A percentile compares a stretch with the other conserved stretches of the same genome.
These are phyloP conservation scores for Pyrenula massariospora DNA, from an alignment of 495 filamentous ascomycete species.

Conservation along the genomic window DNA sequence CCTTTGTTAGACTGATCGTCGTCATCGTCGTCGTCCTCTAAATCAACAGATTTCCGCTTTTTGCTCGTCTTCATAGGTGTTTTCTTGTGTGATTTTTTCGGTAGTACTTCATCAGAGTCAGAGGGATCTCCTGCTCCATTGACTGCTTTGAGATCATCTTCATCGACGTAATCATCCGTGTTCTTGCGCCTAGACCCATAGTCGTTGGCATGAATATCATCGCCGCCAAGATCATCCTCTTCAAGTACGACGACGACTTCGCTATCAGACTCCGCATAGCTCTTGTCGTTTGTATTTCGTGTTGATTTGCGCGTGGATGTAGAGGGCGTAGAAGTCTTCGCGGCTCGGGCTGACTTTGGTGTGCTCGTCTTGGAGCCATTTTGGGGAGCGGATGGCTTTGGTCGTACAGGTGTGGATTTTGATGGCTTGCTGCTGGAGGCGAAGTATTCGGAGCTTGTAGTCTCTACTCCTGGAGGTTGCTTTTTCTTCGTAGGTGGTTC, in stretches of 20 bases:
- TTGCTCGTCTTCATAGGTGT: constrained; percentile 18
- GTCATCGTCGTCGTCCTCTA: constrained; percentile 31
- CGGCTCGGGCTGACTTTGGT: constrained; percentile 15
- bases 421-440: constrained; percentile 43
- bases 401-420: constrained; percentile 22
- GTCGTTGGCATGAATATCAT: constrained; percentile 63
- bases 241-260: constrained; percentile 29
- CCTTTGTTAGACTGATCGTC: constrained; percentile 27
- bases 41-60: constrained; percentile 43
- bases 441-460: constrained; percentile 49
- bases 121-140: background rate
- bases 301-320: constrained; percentile 15
- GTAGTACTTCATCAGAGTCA: background rate
- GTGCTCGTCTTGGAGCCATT: constrained; percentile 7
- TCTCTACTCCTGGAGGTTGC: constrained; percentile 36
- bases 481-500: background rate
- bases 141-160: constrained; percentile 18
- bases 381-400: constrained; percentile 7
- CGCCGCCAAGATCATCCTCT: constrained; percentile 51
- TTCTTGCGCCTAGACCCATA: constrained; percentile 41
- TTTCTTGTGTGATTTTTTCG: background rate
- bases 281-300: constrained; percentile 19
- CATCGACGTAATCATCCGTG: constrained; percentile 58
- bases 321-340: constrained; percentile 8
- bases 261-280: constrained; percentile 19